These are phyloP conservation scores for Hypoxylon lienhwacheense DNA, from an alignment of 495 filamentous ascomycete genomes.

Conservation along the genomic window DNA sequence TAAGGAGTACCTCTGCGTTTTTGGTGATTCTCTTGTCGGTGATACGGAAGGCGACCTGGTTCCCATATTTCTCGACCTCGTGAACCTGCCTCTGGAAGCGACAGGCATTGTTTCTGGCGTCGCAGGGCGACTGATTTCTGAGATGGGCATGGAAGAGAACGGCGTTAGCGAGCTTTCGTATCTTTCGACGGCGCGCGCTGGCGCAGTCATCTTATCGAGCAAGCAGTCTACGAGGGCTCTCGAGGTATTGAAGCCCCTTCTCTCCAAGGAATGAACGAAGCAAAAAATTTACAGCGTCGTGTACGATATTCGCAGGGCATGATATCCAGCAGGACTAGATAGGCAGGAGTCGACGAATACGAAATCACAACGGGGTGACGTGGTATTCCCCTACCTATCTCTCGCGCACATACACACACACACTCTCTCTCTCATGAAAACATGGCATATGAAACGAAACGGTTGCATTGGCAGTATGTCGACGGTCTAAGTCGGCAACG, in stretches of 20 bases:
- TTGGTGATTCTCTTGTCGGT: slow-evolving; percentile 72
- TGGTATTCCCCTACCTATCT: slow-evolving; percentile 4
- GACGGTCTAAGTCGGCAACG: too few relatives aligned
- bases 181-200: slow-evolving; percentile 83
- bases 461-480: slow-evolving; percentile 18
- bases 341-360: not conserved
- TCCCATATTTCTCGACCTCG: slow-evolving; percentile 86
- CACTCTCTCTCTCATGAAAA: not conserved
- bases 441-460: slow-evolving; percentile 18
- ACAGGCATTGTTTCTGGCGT: slow-evolving; percentile 95
- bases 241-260: slow-evolving; percentile 60
- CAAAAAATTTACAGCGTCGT: not conserved
- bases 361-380: slow-evolving; percentile 20
- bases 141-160: slow-evolving; percentile 50
- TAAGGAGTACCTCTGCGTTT: slow-evolving; percentile 65
- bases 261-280: slow-evolving; percentile 35
- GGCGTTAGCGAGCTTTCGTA: slow-evolving; percentile 83
- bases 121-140: slow-evolving; percentile 71
- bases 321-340: not conserved
- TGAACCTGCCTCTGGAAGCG: slow-evolving; percentile 78
- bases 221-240: slow-evolving; percentile 72
- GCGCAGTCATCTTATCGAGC: slow-evolving; percentile 82
- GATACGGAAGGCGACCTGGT: slow-evolving; percentile 78
- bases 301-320: slow-evolving; percentile 21
- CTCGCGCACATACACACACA: not conserved